A percentile compares a stretch with the other conserved stretches of the same genome.
Evolutionary conservation across 768 basidiomycete genomes (phyloP).

Genomic region (Lentinus brumalis): DNA sequence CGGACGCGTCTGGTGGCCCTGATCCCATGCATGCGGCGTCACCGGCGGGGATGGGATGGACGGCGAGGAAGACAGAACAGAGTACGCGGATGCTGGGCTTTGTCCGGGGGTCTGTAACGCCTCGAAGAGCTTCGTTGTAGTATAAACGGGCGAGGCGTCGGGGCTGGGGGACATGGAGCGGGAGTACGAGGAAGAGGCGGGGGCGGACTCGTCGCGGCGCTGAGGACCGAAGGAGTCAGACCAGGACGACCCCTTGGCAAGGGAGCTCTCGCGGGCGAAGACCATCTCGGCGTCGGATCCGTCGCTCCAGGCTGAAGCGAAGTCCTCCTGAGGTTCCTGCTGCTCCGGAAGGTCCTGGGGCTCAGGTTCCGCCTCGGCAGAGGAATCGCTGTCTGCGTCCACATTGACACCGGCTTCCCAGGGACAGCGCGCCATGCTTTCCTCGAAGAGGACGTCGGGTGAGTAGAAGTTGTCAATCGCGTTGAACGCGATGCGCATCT

Average conservation of each 20-base stretch:
- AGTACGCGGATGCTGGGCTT: slow-evolving; percentile 46
- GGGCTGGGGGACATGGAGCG: slow-evolving; percentile 26
- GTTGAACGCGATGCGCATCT: slow-evolving; percentile 59
- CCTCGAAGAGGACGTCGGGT: slow-evolving; percentile 75
- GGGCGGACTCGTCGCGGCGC: slow-evolving; percentile 6
- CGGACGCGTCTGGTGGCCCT: slow-evolving; percentile 19
- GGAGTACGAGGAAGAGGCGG: slow-evolving; percentile 12
- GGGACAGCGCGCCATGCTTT: slow-evolving; percentile 74
- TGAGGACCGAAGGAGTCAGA: slow-evolving; percentile 22
- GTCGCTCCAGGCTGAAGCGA: slow-evolving; percentile 27
- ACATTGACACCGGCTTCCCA: slow-evolving; percentile 75
- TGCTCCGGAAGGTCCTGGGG: slow-evolving; percentile 39
- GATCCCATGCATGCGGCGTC: slow-evolving; percentile 49
- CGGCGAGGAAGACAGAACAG: slow-evolving; percentile 45
- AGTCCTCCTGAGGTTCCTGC: slow-evolving; percentile 28
- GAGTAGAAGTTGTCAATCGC: slow-evolving; percentile 68
- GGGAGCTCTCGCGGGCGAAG: slow-evolving; percentile 26
- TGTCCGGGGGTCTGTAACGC: slow-evolving; percentile 24
- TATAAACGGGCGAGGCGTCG: slow-evolving; percentile 24
- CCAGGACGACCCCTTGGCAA: slow-evolving; percentile 21
- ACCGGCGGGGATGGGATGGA: slow-evolving; percentile 51
- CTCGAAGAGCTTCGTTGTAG: slow-evolving; percentile 30
- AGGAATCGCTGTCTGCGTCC: slow-evolving; percentile 51
- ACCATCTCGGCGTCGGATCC: slow-evolving; percentile 34
- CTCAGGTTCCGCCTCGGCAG: slow-evolving; percentile 46